Evolutionary conservation across 2,329 filamentous ascomycete species (phyloP).

Genomic region (Esteya vermicola): DNA sequence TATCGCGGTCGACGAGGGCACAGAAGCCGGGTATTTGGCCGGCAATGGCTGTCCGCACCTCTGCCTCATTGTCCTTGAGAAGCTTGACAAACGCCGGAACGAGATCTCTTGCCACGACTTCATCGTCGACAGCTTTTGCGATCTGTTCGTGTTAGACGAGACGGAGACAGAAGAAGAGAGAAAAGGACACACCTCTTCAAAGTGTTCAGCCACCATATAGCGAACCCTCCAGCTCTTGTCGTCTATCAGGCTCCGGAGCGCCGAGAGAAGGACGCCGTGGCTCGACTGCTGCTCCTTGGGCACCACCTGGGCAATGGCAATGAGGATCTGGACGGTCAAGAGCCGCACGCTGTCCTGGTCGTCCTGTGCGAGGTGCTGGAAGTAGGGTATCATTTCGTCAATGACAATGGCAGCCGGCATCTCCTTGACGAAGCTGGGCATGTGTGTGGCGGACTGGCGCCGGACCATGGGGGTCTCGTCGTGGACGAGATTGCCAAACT

Average conservation of each 20-base stretch:
- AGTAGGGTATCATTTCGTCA: constrained; percentile 97
- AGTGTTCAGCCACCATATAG: constrained; percentile 98
- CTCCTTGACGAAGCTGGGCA: constrained; percentile 95
- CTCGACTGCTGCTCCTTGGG: constrained; percentile 97
- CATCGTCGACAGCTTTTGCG: constrained; percentile 94
- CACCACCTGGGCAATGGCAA: constrained; percentile 90
- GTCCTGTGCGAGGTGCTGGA: constrained; percentile 90
- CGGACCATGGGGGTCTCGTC: constrained; percentile 99
- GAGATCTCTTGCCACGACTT: constrained; percentile 84
- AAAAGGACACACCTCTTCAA: constrained; percentile 62
- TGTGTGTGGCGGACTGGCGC: constrained; percentile 88
- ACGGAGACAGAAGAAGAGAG: not conserved
- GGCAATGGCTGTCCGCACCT: constrained; percentile 91
- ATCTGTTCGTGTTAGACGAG: constrained; percentile 41
- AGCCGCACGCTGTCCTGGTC: constrained; percentile 96
- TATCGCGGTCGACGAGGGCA: constrained; percentile 70
- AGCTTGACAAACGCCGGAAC: constrained; percentile 96
- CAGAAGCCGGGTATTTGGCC: constrained; percentile 98
- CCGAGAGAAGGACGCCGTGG: constrained; percentile 83
- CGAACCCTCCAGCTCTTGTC: constrained; percentile 99
- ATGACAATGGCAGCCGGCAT: constrained; percentile 87
- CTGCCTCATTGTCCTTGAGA: constrained; percentile 92
- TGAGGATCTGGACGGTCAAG: constrained; percentile 89
- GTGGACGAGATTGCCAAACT: constrained; percentile 86
- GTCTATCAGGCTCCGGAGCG: constrained; percentile 84